Evolutionary conservation across 805 yeast genomes (phyloP), one percentile per base, ranked within the genome.

Genomic region (Jamesozyma jinghongensis): DNA sequence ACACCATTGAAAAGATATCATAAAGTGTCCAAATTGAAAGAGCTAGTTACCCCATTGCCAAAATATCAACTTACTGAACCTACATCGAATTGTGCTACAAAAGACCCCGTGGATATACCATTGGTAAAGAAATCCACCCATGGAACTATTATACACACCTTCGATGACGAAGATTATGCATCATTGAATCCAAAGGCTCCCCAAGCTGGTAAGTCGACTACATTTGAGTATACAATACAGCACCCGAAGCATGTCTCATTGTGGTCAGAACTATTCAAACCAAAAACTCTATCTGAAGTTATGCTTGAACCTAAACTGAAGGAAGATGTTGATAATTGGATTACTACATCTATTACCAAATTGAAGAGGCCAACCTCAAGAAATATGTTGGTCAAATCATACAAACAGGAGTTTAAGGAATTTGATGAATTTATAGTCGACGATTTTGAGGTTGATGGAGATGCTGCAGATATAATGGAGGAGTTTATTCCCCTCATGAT

Each of bases 401-500:
- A 43, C 25, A 54, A 53, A 32, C 49, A 50, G 16, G 36, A 42
- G 29, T 46, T 42, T 12, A 54, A 59, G 34, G 64, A 54, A 18
- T 37, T 61, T 22, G 62, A 49, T 42, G 60, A 57, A 29, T 67
- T 66, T 40, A 60, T 68, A 16, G 60, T 61, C 8, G 54, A 49
- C 5, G 32, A 40, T 5, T 40, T 40, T 4, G 41, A 40, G 10
- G 31, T 19, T 13, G 39, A 31, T 27, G 45, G 40, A 4, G 41
- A 36, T 16, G 36, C 19, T 11, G 36, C 41, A 6, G 42, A 40
- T 7, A 41, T 19, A 5, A 14, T 37, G 19, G 59, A 55, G 22
- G 63, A 61, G 0, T 78, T 71, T 53, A 72, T 77, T 1, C 90
- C 92, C 0, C 54, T 83, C 3, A 60, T 82, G 55, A 74, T 85